Evolutionary conservation across 2,329 filamentous ascomycete species (phyloP).

Genomic region (Didymella pomorum): DNA sequence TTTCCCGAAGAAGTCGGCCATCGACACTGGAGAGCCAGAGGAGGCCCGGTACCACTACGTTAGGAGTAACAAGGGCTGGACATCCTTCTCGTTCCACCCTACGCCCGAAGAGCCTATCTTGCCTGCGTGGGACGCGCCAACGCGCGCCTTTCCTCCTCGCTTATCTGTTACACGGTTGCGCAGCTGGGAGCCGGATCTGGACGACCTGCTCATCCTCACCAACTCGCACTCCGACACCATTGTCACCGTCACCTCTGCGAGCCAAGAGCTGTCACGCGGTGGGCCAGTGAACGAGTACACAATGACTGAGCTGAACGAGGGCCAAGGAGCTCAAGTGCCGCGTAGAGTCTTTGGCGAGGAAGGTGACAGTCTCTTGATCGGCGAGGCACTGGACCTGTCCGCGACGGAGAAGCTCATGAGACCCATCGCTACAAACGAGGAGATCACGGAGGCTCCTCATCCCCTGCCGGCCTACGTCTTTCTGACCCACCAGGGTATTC

Average conservation of each 20-base stretch:
- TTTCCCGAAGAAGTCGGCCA: conserved; percentile 52
- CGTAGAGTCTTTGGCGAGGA: conserved; percentile 37
- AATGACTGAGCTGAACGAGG: conserved; percentile 76
- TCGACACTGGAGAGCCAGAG: conserved; percentile 56
- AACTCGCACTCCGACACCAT: conserved; percentile 83
- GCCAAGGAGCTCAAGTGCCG: conserved; percentile 72
- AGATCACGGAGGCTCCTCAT: conserved; percentile 78
- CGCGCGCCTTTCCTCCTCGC: conserved; percentile 69
- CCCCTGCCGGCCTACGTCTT: conserved; percentile 86
- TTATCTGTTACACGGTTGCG: conserved; percentile 80
- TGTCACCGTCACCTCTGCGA: conserved; percentile 78
- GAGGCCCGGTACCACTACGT: conserved; percentile 77
- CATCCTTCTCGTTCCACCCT: conserved; percentile 75
- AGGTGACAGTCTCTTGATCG: conserved; percentile 80
- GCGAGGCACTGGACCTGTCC: conserved; percentile 84
- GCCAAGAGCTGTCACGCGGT: conserved; percentile 69
- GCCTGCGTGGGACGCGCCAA: conserved; percentile 58
- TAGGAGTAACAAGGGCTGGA: conserved; percentile 67
- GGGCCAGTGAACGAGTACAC: conserved; percentile 74
- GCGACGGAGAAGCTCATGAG: conserved; percentile 78
- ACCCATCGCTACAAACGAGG: conserved; percentile 77
- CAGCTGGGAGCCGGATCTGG: conserved; percentile 80
- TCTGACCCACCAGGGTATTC: conserved; percentile 86
- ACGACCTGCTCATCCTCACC: conserved; percentile 81
- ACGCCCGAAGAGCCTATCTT: conserved; percentile 63